Percentiles rank a stretch among this genome's conserved stretches.
Evolutionary conservation across 495 filamentous ascomycete species (phyloP).

Genomic region (Trichoderma asperelloides): DNA sequence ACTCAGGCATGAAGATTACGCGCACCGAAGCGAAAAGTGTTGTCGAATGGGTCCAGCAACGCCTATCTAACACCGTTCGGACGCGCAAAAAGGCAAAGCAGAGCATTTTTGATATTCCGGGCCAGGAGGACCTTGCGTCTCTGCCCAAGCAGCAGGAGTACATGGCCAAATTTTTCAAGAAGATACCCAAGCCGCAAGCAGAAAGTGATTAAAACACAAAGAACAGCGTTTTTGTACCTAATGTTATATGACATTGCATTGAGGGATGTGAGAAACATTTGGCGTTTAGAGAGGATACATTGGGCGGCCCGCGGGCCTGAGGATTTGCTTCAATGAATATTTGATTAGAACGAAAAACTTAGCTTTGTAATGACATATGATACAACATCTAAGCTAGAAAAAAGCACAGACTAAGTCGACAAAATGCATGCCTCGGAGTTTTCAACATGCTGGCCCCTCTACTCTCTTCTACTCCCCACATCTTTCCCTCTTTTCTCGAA

Average conservation of each 20-base stretch:
- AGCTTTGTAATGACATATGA: slow-evolving; percentile 16
- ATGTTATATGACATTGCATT: not conserved
- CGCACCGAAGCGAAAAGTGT: slow-evolving; percentile 64
- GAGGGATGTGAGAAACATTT: not conserved
- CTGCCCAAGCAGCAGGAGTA: slow-evolving; percentile 11
- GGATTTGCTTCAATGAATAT: not conserved
- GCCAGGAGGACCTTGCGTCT: slow-evolving; percentile 18
- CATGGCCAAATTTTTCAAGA: slow-evolving; percentile 8
- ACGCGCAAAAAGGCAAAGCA: slow-evolving; percentile 53
- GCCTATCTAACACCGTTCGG: slow-evolving; percentile 61
- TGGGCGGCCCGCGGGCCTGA: not conserved
- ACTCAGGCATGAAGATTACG: slow-evolving; percentile 63
- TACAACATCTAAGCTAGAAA: slow-evolving; percentile 18
- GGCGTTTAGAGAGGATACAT: not conserved
- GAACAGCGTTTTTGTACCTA: not conserved
- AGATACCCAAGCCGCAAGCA: slow-evolving; percentile 7
- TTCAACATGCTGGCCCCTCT: not conserved
- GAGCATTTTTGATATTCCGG: slow-evolving; percentile 40
- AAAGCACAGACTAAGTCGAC: not conserved
- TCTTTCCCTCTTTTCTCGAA: not conserved
- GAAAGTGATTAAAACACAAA: not conserved
- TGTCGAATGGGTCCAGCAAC: slow-evolving; percentile 61
- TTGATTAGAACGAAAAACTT: not conserved
- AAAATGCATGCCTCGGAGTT: slow-evolving; percentile 20
- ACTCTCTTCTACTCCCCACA: not conserved